phyloP scores from a whole-genome alignment of 2,329 filamentous ascomycete species.

The Ophioceras dolichostomum region DNA sequence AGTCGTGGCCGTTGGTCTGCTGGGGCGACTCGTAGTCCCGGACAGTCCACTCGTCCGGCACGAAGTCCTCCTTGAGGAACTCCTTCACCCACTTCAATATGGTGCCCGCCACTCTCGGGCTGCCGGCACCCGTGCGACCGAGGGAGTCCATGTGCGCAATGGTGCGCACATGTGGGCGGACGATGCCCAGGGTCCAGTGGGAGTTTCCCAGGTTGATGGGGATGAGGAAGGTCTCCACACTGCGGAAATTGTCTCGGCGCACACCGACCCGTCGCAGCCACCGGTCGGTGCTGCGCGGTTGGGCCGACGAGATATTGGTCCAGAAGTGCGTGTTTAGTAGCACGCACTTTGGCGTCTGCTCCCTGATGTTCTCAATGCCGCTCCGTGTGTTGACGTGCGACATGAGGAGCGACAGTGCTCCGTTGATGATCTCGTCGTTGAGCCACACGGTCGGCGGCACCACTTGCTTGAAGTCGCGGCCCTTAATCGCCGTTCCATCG shows the following conservation, averaged over 20 bases:
- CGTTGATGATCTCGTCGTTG: slow-evolving; percentile 67
- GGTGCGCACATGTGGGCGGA: slow-evolving; percentile 46
- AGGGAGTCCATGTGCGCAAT: slow-evolving; percentile 63
- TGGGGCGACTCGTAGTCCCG: slow-evolving; percentile 34
- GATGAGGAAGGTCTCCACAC: slow-evolving; percentile 56
- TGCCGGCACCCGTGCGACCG: slow-evolving; percentile 23
- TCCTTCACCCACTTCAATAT: slow-evolving; percentile 43
- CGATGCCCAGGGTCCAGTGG: slow-evolving; percentile 63
- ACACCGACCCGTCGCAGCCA: slow-evolving; percentile 46
- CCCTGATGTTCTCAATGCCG: slow-evolving; percentile 35
- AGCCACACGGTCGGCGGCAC: slow-evolving; percentile 50
- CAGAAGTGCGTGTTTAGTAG: slow-evolving; percentile 57
- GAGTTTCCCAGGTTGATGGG: slow-evolving; percentile 46
- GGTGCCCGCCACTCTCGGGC: slow-evolving; percentile 23
- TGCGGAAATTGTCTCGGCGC: slow-evolving; percentile 46
- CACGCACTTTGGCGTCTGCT: slow-evolving; percentile 44
- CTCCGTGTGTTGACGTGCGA: slow-evolving; percentile 42
- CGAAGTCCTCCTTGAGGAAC: slow-evolving; percentile 43
- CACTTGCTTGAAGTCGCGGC: slow-evolving; percentile 52
- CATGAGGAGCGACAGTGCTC: slow-evolving; percentile 48
- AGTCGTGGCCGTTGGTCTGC: slow-evolving; percentile 61
- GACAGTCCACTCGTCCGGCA: slow-evolving; percentile 44
- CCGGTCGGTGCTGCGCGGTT: slow-evolving; percentile 33
- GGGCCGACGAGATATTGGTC: slow-evolving; percentile 34
- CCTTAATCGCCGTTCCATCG: slow-evolving; percentile 36